phyloP scores from a whole-genome alignment of 1,139 yeast species.

The Protomyces inundatus region DNA sequence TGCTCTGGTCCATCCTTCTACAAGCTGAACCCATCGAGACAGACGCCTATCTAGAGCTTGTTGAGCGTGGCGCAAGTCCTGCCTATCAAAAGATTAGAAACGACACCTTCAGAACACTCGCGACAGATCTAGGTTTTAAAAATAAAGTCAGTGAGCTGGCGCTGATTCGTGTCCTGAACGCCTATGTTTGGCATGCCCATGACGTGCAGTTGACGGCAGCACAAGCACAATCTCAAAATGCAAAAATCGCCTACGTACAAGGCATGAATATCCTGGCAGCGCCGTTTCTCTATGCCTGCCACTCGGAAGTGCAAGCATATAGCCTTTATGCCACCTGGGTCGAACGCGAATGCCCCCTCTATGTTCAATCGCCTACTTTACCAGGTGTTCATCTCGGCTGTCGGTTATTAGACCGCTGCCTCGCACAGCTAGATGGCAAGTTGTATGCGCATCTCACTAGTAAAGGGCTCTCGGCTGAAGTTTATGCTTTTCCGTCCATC shows the following conservation, averaged over 20 bases:
- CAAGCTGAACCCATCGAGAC: conserved; percentile 55
- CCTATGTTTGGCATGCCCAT: conserved; percentile 55
- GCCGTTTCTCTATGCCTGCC: conserved; percentile 70
- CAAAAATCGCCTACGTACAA: conserved; percentile 57
- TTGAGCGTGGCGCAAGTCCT: conserved; percentile 53
- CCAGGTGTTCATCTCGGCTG: conserved; percentile 82
- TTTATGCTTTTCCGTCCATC: conserved; percentile 84
- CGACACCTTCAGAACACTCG: conserved; percentile 81
- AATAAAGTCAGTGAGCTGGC: conserved; percentile 63
- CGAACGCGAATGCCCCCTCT: conserved; percentile 64
- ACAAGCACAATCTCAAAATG: conserved; percentile 13
- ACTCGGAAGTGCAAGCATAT: conserved; percentile 83
- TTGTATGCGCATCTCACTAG: conserved; percentile 57
- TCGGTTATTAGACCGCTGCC: conserved; percentile 57
- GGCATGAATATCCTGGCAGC: conserved; percentile 88
- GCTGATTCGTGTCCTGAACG: conserved; percentile 62
- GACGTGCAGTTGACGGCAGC: conserved; percentile 27
- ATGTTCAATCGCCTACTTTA: conserved; percentile 62
- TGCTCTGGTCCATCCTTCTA: conserved; percentile 76
- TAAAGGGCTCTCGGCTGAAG: conserved; percentile 68
- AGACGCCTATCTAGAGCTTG: conserved; percentile 51
- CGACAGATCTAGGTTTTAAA: conserved; percentile 65
- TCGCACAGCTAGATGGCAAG: conserved; percentile 68
- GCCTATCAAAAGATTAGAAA: conserved; percentile 69
- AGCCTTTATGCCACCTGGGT: conserved; percentile 59